Evolutionary conservation across 2,329 filamentous ascomycete species (phyloP), one percentile per base, ranked within the genome.

Genomic region (Fusarium incarnatum): DNA sequence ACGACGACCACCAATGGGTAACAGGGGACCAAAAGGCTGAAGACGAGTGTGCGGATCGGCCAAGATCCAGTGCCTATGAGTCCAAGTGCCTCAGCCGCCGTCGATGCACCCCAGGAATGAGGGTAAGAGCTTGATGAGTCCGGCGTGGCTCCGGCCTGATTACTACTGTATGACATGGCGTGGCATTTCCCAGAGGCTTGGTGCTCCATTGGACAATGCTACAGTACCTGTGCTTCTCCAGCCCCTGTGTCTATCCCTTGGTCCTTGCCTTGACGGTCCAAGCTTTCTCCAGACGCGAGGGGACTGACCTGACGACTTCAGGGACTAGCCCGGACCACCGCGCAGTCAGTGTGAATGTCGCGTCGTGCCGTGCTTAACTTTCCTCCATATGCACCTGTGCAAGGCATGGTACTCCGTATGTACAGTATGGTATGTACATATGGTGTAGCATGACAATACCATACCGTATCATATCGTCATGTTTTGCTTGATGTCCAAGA

Each of bases 221-320:
- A 56, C 28, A 46, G 30, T 27, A 41, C 30, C 49, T 27, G 56
- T 41, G 65, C 42, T 34, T 45, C 45, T 59, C 60, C 23, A 46
- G 22, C 23, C 65, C 66, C 50, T 67, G 61, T 70, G 61, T 60
- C 56, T 67, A 56, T 68, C 61, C 60, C 55, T 66, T 54, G 60
- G 65, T 52, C 67, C 56, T 64, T 56, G 70, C n/a, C 28, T 64
- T 54, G 67, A 16, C 34, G 45, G 45, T 55, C 67, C 48, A 70
- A 57, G 57, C 67, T 62, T 70, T 70, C 67, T 70, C 67, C 62
- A 70, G 67, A 70, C 67, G 45, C 56, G 67, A 58, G 22, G 45
- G 61, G 53, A 65, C 27, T 42, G 45, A 46, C 62, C 45, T 42
- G 45, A 27, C 56, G 60, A 64, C 56, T 65, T 27, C 18, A 64